Conservation (phyloP, 2,329 filamentous ascomycete genomes). For the Trichoderma pleuroti region DNA sequence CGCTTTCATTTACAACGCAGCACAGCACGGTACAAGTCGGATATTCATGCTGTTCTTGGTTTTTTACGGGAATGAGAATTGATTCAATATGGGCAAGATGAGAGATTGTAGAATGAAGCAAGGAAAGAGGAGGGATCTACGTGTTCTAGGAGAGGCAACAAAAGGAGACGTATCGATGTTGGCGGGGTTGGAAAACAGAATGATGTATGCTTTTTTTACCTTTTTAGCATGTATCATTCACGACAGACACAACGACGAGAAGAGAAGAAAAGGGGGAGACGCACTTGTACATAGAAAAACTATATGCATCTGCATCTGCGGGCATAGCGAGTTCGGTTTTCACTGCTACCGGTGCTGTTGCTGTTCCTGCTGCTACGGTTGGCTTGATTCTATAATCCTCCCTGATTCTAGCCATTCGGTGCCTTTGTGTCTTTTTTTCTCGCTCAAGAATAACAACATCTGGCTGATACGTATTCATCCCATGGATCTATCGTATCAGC, state of each 20-base stretch:
- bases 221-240: neutral
- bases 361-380: neutral
- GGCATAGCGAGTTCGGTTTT: conserved; percentile 6
- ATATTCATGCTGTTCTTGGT: neutral
- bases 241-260: neutral
- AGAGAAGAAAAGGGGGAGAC: neutral
- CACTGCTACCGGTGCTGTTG: neutral
- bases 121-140: neutral
- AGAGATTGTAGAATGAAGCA: neutral
- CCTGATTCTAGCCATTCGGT: neutral
- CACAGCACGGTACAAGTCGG: neutral
- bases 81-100: neutral
- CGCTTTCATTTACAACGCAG: neutral
- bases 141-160: neutral
- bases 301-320: conserved; percentile 11
- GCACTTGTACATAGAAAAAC: conserved; percentile 12
- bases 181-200: neutral
- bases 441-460: neutral
- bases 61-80: neutral
- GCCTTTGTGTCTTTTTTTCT: neutral
- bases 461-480: neutral
- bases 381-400: neutral
- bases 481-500: neutral
- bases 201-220: neutral
- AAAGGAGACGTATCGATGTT: neutral